Evolutionary conservation across 768 basidiomycete genomes (phyloP).

Genomic region (Russula foetens): DNA sequence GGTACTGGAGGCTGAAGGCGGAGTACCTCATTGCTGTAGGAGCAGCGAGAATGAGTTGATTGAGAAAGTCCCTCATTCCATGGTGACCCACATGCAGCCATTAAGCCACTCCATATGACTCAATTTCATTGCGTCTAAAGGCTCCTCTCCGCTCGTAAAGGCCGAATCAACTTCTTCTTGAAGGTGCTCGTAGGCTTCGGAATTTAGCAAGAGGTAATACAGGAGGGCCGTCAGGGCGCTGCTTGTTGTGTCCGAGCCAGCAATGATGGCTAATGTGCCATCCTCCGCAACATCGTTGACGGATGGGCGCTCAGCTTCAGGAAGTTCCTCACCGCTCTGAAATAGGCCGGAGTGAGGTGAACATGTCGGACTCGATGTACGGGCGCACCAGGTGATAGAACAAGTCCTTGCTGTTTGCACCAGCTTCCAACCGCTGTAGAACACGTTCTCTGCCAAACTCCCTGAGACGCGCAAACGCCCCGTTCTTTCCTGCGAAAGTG

Average conservation of each 20-base stretch:
- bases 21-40: conserved; percentile 40
- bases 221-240: conserved; percentile 28
- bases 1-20: conserved; percentile 43
- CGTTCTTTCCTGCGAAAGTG: neutral
- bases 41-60: neutral
- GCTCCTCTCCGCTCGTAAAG: conserved; percentile 9
- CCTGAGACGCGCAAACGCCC: neutral
- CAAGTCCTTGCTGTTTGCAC: conserved; percentile 26
- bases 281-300: conserved; percentile 27
- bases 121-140: conserved; percentile 4
- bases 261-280: conserved; percentile 31
- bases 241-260: conserved; percentile 37
- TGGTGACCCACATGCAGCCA: conserved; percentile 9
- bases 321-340: conserved; percentile 6
- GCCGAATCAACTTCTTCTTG: conserved; percentile 8
- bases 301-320: neutral
- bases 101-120: conserved; percentile 12
- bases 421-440: neutral
- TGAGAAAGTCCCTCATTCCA: neutral
- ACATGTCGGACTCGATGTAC: neutral
- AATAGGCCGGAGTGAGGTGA: neutral
- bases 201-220: conserved; percentile 30
- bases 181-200: conserved; percentile 15
- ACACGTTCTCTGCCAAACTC: neutral
- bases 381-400: conserved; percentile 32